Percentiles rank a stretch among this genome's conserved stretches.
Evolutionary conservation across 495 filamentous ascomycete species (phyloP).

Genomic region (Beverwykella pulmonaria): DNA sequence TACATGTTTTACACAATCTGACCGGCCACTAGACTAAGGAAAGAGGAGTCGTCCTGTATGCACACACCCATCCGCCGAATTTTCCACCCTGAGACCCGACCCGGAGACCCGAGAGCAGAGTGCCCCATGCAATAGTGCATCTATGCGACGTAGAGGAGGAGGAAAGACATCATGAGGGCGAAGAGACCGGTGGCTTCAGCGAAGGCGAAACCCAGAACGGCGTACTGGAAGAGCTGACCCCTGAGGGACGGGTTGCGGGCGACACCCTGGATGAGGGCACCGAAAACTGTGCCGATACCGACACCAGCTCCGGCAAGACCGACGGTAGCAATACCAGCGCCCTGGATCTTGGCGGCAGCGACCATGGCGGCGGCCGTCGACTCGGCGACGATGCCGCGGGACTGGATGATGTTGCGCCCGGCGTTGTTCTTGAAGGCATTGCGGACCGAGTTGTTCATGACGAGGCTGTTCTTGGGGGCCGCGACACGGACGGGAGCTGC

Average conservation of each 20-base stretch:
- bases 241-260: constrained; percentile 89
- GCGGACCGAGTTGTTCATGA: constrained; percentile 34
- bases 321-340: constrained; percentile 83
- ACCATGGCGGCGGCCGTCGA: constrained; percentile 64
- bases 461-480: constrained; percentile 36
- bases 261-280: constrained; percentile 76
- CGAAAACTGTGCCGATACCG: constrained; percentile 92
- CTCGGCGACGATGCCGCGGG: constrained; percentile 41
- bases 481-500: constrained; percentile 17
- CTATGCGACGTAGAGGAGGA: constrained; percentile 40
- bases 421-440: constrained; percentile 40
- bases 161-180: constrained; percentile 82
- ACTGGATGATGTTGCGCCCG: constrained; percentile 37
- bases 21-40: constrained; percentile 36
- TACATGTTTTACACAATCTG: constrained; percentile 42
- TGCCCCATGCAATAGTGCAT: constrained; percentile 23
- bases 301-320: constrained; percentile 90
- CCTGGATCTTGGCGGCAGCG: constrained; percentile 83
- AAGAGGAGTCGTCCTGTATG: constrained; percentile 31
- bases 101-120: constrained; percentile 20
- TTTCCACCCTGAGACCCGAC: constrained; percentile 29
- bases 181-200: constrained; percentile 92
- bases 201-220: constrained; percentile 93
- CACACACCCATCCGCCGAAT: constrained; percentile 38
- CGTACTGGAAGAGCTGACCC: constrained; percentile 89